Evolutionary conservation across 1,139 yeast species (phyloP).

Genomic region (Debaryomyces nepalensis): DNA sequence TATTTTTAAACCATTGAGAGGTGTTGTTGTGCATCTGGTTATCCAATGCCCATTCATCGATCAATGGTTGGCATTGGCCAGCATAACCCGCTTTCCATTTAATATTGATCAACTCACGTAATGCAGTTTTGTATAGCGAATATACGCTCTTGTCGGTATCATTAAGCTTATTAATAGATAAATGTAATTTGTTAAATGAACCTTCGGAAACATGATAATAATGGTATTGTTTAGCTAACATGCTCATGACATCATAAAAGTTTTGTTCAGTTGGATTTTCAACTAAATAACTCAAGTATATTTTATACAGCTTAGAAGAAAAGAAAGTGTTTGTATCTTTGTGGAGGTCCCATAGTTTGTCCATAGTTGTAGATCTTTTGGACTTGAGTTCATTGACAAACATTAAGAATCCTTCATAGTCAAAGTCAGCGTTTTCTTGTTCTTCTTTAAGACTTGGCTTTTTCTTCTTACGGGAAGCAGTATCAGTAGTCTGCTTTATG

Average conservation of each 20-base stretch:
- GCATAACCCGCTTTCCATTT: constrained; percentile 34
- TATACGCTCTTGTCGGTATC: constrained; percentile 25
- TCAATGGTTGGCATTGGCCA: constrained; percentile 39
- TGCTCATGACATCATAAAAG: constrained; percentile 29
- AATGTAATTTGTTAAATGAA: constrained; percentile 33
- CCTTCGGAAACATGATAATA: constrained; percentile 24
- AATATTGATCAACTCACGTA: constrained; percentile 33
- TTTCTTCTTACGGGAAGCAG: constrained; percentile 14
- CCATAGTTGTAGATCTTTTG: constrained; percentile 33
- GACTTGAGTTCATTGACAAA: constrained; percentile 31
- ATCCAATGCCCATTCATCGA: constrained; percentile 45
- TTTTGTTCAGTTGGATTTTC: constrained; percentile 26
- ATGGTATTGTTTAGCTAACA: constrained; percentile 28
- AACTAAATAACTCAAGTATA: constrained; percentile 28
- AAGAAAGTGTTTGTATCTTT: constrained; percentile 28
- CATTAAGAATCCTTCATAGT: constrained; percentile 43
- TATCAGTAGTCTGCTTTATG: constrained; percentile 25
- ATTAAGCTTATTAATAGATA: constrained; percentile 21
- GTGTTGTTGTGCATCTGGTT: constrained; percentile 31
- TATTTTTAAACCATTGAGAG: constrained; percentile 25
- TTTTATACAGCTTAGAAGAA: constrained; percentile 30
- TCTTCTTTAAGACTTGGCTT: constrained; percentile 30
- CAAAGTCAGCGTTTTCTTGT: constrained; percentile 41
- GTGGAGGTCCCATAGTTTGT: constrained; percentile 42
- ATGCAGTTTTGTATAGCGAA: constrained; percentile 29